Evolutionary conservation across 495 filamentous ascomycete genomes (phyloP).

Genomic region (Xylaria grammica): DNA sequence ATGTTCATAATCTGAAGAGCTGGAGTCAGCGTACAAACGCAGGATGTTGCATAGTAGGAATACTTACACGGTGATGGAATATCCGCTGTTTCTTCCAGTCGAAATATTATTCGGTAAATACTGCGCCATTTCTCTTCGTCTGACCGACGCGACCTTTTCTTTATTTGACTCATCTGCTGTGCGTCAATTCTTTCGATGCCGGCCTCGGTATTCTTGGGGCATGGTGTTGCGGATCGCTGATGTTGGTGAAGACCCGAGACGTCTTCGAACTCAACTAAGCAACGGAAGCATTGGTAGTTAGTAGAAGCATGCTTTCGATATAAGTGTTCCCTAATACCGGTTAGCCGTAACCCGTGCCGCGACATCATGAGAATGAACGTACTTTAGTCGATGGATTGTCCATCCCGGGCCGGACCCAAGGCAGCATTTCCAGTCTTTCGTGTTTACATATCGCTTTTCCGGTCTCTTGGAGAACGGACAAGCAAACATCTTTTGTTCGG

Average conservation of each 20-base stretch:
- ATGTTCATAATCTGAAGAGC: not conserved
- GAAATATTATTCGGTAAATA: slow-evolving; percentile 7
- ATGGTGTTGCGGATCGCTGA: not conserved
- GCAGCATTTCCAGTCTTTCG: slow-evolving; percentile 12
- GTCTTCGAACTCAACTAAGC: not conserved
- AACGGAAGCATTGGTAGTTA: slow-evolving; percentile 4
- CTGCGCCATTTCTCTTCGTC: slow-evolving; percentile 2
- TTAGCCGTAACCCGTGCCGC: not conserved
- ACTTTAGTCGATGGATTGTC: slow-evolving; percentile 5
- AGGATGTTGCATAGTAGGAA: not conserved
- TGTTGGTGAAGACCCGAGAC: not conserved
- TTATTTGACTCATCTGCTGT: not conserved
- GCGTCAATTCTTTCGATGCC: not conserved
- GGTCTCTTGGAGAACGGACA: slow-evolving; percentile 2
- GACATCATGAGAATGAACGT: not conserved
- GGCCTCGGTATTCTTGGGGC: not conserved
- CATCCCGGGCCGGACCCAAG: not conserved
- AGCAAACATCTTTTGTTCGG: not conserved
- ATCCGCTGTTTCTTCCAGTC: not conserved
- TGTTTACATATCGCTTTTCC: not conserved
- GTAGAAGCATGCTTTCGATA: slow-evolving; percentile 1
- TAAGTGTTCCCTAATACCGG: not conserved
- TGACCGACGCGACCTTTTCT: not conserved
- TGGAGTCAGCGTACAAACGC: not conserved
- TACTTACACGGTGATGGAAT: slow-evolving; percentile 1